Base-by-base conservation (phyloP, 1,139 yeast species). In the Saccharomyces hybrid region DNA sequence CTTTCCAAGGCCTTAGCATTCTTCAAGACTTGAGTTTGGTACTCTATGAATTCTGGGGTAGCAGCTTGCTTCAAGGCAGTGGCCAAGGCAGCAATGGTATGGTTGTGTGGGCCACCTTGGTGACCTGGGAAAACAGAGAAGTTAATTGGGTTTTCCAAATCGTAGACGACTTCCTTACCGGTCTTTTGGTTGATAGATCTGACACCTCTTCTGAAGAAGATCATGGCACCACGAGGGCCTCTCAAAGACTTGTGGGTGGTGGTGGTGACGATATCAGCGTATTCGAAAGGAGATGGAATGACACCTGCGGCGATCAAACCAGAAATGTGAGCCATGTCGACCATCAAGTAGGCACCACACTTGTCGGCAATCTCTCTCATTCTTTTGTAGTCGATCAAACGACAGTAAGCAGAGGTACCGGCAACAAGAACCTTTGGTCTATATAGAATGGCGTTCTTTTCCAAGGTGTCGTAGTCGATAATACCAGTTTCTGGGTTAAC, bases 91-190 rank as follows among this genome's bases (percentile, higher is more conserved):
- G 97, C 86, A 71, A 93, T 93, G 65, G 98, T 93, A 78, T 93
- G 98, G 79, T 93, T 93, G 76, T 93, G 98, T 64, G 99, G 99
- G 72, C 99, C 99, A 79, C 99, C 99, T 79, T 93, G 99, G 76
- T 93, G 98, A 67, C 97, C 98, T 66, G 99, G 99, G 91, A 93
- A 93, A 61, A 93, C 98, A 8, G 97, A 90, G 74, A 93, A 93
- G 82, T 93, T 93, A 76, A 93, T 91, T 74, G 88, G 88, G 73
- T 85, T 84, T 78, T 93, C 99, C 73, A 93, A 82, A 72, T 93
- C 97, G 74, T 90, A 93, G 62, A 81, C 74, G 59, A 87, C 78
- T 76, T 90, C 95, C 73, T 86, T 87, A 64, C 98, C 98, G 70
- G 91, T 88, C 80, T 91, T 93, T 66, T 88, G 83, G 77, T 87